Conservation (phyloP, 2,329 filamentous ascomycete genomes). For the Microsporum ferrugineum region DNA sequence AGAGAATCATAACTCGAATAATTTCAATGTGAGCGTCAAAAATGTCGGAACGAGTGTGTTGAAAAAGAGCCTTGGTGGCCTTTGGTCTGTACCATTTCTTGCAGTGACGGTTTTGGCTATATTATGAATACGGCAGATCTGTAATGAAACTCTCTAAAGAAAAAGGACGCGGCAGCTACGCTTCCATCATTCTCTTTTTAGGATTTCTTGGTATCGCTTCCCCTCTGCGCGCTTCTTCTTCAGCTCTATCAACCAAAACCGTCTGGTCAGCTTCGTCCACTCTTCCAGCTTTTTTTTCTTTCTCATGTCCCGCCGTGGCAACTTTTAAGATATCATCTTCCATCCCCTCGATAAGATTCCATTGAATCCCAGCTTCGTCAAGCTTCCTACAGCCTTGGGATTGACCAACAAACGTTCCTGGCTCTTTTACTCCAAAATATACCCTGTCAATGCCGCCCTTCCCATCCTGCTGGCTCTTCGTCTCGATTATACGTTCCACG, state of each 20-base stretch:
- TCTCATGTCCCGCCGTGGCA: constrained; percentile 67
- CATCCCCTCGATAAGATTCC: constrained; percentile 60
- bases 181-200: constrained; percentile 40
- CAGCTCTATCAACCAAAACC: constrained; percentile 29
- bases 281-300: constrained; percentile 21
- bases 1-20: background rate
- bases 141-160: background rate
- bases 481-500: constrained; percentile 61
- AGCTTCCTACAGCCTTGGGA: constrained; percentile 65
- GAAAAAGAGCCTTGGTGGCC: background rate
- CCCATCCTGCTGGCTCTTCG: constrained; percentile 19
- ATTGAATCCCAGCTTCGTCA: constrained; percentile 59
- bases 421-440: constrained; percentile 79
- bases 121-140: background rate
- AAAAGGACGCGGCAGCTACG: background rate
- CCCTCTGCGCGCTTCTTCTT: constrained; percentile 29
- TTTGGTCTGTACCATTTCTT: background rate
- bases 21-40: background rate
- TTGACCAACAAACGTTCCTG: constrained; percentile 74
- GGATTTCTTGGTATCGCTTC: constrained; percentile 32
- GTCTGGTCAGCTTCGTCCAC: constrained; percentile 20
- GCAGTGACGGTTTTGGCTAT: background rate
- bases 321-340: constrained; percentile 71
- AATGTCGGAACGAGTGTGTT: background rate
- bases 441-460: constrained; percentile 56